phyloP scores from a whole-genome alignment of 768 basidiomycete genomes.

The Rubroboletus satanas region DNA sequence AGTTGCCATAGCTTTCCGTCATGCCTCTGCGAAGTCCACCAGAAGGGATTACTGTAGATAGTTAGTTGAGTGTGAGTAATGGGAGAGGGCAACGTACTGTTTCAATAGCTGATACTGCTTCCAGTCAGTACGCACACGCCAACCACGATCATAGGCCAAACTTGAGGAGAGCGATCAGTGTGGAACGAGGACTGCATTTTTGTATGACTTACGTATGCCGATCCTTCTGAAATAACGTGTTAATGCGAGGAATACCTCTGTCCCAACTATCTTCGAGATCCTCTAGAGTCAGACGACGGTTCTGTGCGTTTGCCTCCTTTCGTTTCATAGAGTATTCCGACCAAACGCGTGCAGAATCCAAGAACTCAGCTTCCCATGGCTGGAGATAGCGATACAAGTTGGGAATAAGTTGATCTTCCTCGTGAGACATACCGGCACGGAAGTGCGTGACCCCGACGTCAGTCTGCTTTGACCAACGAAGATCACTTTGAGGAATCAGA shows the following conservation, averaged over 20 bases:
- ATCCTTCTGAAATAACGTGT: slow-evolving; percentile 98
- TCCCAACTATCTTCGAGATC: slow-evolving; percentile 99
- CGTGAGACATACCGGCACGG: slow-evolving; percentile 97
- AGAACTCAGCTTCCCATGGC: slow-evolving; percentile 96
- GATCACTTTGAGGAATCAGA: slow-evolving; percentile 94
- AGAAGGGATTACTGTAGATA: slow-evolving; percentile 83
- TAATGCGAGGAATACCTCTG: slow-evolving; percentile 96
- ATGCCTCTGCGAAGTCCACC: slow-evolving; percentile 98
- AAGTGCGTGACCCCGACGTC: slow-evolving; percentile 97
- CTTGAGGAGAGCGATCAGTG: slow-evolving; percentile 32
- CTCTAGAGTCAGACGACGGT: slow-evolving; percentile 92
- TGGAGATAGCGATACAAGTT: slow-evolving; percentile 96
- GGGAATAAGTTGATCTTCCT: slow-evolving; percentile 92
- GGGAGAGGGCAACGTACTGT: slow-evolving; percentile 50
- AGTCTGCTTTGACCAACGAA: slow-evolving; percentile 98
- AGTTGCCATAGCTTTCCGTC: slow-evolving; percentile 96
- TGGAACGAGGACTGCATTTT: background rate
- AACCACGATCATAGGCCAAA: slow-evolving; percentile 96
- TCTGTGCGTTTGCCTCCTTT: slow-evolving; percentile 99
- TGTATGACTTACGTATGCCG: slow-evolving; percentile 68
- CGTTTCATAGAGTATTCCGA: slow-evolving; percentile 99
- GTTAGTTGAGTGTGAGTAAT: slow-evolving; percentile 7
- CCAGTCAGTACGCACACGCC: slow-evolving; percentile 97
- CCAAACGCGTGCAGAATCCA: slow-evolving; percentile 99
- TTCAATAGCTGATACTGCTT: slow-evolving; percentile 94